Evolutionary conservation across 441 rosid genomes (phyloP).

Genomic region (Rhodomyrtus psidioides): DNA sequence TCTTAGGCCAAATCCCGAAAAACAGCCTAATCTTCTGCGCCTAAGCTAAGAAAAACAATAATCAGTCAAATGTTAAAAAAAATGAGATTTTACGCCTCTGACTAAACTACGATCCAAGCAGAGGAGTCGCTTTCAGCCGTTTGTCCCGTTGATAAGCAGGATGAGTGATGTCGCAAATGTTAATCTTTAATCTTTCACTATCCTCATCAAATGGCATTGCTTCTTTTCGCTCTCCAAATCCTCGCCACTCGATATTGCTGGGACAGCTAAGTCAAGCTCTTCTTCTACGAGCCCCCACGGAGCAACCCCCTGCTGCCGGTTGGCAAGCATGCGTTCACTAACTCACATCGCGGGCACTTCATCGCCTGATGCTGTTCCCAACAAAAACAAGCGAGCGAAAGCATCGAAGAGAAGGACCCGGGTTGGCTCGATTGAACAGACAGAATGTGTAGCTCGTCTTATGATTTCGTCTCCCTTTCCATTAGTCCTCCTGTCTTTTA

Average conservation of each 20-base stretch:
- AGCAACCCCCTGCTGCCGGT: neutral
- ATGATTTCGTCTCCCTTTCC: neutral
- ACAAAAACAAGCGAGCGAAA: neutral
- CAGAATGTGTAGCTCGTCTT: neutral
- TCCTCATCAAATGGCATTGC: neutral
- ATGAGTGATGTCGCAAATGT: neutral
- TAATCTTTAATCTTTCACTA: neutral
- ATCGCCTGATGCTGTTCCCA: neutral
- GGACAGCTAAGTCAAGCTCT: neutral
- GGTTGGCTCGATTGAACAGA: neutral
- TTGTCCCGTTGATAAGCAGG: neutral
- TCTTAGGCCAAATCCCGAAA: no score
- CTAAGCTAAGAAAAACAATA: neutral
- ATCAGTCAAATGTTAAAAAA: neutral
- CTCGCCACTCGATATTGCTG: neutral
- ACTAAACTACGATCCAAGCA: neutral
- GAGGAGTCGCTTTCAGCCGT: neutral
- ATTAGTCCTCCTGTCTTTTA: neutral
- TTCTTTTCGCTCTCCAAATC: neutral
- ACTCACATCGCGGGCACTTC: neutral
- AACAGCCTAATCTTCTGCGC: neutral
- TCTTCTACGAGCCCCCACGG: no score
- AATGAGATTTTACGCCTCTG: neutral
- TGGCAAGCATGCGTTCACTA: neutral
- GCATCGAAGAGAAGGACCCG: neutral